phyloP scores from a whole-genome alignment of 2,329 filamentous ascomycete species.

The Pseudopithomyces chartarum region DNA sequence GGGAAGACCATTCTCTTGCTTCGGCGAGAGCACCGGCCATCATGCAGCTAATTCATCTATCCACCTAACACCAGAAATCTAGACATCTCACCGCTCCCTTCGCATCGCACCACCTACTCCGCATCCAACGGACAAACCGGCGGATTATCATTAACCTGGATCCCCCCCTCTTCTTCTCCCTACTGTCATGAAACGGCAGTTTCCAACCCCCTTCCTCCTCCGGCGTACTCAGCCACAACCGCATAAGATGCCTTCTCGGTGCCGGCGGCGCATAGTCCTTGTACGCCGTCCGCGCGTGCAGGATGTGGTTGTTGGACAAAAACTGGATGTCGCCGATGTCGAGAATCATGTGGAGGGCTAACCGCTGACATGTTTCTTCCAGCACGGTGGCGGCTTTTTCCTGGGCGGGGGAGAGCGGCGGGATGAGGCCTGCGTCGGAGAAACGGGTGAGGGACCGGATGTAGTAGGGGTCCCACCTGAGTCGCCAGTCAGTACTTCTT shows the following conservation, averaged over 20 bases:
- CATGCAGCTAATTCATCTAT: too few relatives aligned
- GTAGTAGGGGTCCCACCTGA: constrained; percentile 85
- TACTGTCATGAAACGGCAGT: constrained; percentile 78
- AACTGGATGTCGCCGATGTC: constrained; percentile 91
- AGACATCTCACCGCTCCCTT: neutral
- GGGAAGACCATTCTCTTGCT: too few relatives aligned
- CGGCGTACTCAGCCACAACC: constrained; percentile 83
- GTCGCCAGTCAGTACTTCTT: too few relatives aligned
- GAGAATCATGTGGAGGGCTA: constrained; percentile 82
- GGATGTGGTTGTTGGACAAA: constrained; percentile 76
- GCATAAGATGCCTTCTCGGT: constrained; percentile 77
- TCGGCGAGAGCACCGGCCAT: too few relatives aligned
- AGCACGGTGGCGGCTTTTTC: constrained; percentile 69
- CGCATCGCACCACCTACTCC: constrained; percentile 64
- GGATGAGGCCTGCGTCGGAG: constrained; percentile 73
- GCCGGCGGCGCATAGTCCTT: constrained; percentile 70
- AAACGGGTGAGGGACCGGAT: constrained; percentile 77
- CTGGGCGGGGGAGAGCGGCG: constrained; percentile 72
- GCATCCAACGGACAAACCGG: constrained; percentile 78
- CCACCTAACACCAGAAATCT: neutral
- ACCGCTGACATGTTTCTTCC: constrained; percentile 74
- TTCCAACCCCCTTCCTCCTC: constrained; percentile 85
- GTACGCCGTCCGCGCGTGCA: constrained; percentile 83
- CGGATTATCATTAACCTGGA: constrained; percentile 81
- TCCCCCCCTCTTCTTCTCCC: constrained; percentile 87